These are phyloP conservation scores for Cladosporium sp. DNA, from an alignment of 2,329 filamentous ascomycete species.

Conservation along the genomic window DNA sequence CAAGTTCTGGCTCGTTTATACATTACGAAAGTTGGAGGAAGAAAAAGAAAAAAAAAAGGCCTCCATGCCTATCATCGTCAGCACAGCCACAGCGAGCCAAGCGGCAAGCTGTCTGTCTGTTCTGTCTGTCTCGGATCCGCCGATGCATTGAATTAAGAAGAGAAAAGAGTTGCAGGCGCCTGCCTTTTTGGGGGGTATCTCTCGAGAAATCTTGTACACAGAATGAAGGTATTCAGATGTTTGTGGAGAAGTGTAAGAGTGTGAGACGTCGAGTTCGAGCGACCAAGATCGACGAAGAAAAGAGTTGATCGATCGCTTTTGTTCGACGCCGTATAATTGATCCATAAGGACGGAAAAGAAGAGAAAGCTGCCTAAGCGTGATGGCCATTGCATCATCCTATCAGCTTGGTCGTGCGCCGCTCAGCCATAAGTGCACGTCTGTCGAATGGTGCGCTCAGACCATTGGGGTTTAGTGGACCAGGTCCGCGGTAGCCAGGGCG, in stretches of 20 bases:
- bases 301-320: neutral
- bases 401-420: constrained; percentile 32
- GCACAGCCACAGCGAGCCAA: neutral
- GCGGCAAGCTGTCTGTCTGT: neutral
- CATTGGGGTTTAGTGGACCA: neutral
- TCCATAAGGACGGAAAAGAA: neutral
- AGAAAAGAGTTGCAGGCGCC: constrained; percentile 3
- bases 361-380: neutral
- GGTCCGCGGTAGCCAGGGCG: constrained; percentile 6
- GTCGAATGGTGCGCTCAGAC: constrained; percentile 17
- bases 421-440: constrained; percentile 26
- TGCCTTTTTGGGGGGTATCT: constrained; percentile 11
- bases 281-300: neutral
- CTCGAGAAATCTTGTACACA: constrained; percentile 6
- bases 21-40: neutral
- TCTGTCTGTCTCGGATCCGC: neutral
- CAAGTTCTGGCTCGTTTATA: neutral
- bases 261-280: neutral
- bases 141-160: constrained; percentile 1
- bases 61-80: neutral
- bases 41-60: neutral
- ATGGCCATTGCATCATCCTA: constrained; percentile 26
- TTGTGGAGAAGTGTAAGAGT: neutral
- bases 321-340: neutral
- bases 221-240: neutral